phyloP scores from a whole-genome alignment of 2,329 filamentous ascomycete genomes.

The Coleophoma crateriformis region DNA sequence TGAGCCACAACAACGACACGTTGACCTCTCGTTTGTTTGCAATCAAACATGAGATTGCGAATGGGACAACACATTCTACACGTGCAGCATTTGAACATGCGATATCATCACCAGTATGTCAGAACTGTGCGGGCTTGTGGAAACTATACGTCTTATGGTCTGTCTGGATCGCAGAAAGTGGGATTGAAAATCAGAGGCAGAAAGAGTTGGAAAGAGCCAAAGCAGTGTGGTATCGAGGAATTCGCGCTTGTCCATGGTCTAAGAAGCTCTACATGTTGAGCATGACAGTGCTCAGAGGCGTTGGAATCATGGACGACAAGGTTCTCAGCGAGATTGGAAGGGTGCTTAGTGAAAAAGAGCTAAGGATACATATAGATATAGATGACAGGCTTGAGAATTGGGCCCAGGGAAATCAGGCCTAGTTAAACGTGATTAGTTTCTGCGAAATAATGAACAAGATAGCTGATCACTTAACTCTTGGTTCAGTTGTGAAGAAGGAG shows the following conservation, averaged over 20 bases:
- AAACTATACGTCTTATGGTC: constrained; percentile 46
- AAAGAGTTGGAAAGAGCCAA: constrained; percentile 30
- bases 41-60: constrained; percentile 47
- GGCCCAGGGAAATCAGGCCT: background rate
- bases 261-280: constrained; percentile 55
- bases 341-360: constrained; percentile 54
- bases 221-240: constrained; percentile 47
- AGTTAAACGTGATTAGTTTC: too few relatives aligned
- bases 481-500: too few relatives aligned
- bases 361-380: constrained; percentile 51
- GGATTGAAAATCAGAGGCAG: constrained; percentile 2
- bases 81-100: constrained; percentile 51
- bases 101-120: constrained; percentile 28
- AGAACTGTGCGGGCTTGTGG: constrained; percentile 40
- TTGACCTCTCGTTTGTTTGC: constrained; percentile 48
- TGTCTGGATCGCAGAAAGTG: constrained; percentile 29
- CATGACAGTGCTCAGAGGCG: constrained; percentile 16
- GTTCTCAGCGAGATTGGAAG: constrained; percentile 21
- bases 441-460: too few relatives aligned
- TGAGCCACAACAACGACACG: constrained; percentile 26
- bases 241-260: constrained; percentile 56
- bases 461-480: too few relatives aligned
- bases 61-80: constrained; percentile 43
- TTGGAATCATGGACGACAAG: constrained; percentile 23
- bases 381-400: constrained; percentile 30